Evolutionary conservation across 495 filamentous ascomycete genomes (phyloP), one percentile per base, ranked within the genome.

Genomic region (Neurospora sp.): DNA sequence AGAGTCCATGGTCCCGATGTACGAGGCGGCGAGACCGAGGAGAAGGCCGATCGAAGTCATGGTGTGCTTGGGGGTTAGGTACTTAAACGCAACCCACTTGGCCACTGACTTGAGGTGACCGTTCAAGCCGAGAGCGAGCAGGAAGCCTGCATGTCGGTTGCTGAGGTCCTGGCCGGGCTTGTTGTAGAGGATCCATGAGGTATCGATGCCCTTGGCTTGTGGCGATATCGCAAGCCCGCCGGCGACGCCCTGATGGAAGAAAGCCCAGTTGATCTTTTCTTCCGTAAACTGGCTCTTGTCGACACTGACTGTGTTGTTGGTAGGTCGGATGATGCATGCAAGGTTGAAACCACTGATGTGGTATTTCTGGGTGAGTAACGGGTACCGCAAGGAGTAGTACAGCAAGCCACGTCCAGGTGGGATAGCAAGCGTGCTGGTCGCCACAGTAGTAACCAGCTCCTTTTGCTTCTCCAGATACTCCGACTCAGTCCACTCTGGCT

Each of bases 41-140:
- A 99, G 87, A 22, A 99, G 86, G 11, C 96, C 96, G 73, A 99
- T 96, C 8, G 96, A 98, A 12, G 95, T 98, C 95, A 98, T 98
- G 44, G 94, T 94, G 81, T 99, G 96, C 78, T 99, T 99, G 3
- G 96, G 96, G 0, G 96, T 98, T 39, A 99, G 83, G 74, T 99
- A 99, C 82, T 97, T 98, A 88, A 97, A 99, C 59, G 94, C 94
- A 35, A 98, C 91, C 96, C 96, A 98, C 82, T 97, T 98, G 11
- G 96, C 96, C 20, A 99, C 86, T 10, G 88, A 90, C 79, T 92
- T 96, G 41, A 99, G 85, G 83, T 98, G 96, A 0, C 96, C 96
- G 79, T 97, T 98, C 68, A 99, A 85, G n/a, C 96, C 96, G 7
- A 99, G 82, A 11, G 92, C 96, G 11, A 99, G 83, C 11, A 99